These are phyloP conservation scores for Discostella stelligeroides DNA, from an alignment of 108 stramenopile genomes.

Conservation along the genomic window DNA sequence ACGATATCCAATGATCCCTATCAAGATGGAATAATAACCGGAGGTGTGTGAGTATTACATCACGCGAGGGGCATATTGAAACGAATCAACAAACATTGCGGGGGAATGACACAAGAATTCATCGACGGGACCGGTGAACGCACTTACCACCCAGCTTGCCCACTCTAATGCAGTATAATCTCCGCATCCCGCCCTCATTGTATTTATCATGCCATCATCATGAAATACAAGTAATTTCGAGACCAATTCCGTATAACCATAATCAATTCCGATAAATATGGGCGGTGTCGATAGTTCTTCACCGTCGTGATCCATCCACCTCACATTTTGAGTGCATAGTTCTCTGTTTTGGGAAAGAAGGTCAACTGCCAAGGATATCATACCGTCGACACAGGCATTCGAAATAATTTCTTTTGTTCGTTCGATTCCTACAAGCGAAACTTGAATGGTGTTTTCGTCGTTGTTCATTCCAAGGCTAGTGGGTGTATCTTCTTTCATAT, in stretches of 20 bases:
- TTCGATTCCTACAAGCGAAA: slow-evolving; percentile 10
- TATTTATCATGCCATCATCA: slow-evolving; percentile 16
- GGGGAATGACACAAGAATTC: background rate
- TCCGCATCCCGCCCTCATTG: slow-evolving; percentile 25
- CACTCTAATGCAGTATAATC: slow-evolving; percentile 37
- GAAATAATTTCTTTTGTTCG: slow-evolving; percentile 11
- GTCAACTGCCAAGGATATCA: slow-evolving; percentile 1
- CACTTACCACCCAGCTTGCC: slow-evolving; percentile 40
- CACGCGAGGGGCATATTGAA: slow-evolving; percentile 10
- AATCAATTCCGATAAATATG: slow-evolving; percentile 59
- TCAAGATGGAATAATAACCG: background rate
- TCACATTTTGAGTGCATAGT: slow-evolving; percentile 13
- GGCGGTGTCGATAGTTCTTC: slow-evolving; percentile 40
- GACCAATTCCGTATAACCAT: slow-evolving; percentile 47
- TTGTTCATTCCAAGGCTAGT: slow-evolving; percentile 20
- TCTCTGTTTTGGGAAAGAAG: slow-evolving; percentile 12
- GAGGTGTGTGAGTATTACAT: background rate
- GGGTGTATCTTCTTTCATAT: slow-evolving; percentile 4
- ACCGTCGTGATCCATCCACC: slow-evolving; percentile 42
- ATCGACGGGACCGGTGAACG: too few relatives aligned
- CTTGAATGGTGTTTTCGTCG: slow-evolving; percentile 10
- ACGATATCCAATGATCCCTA: slow-evolving; percentile 22
- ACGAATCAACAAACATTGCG: slow-evolving; percentile 4
- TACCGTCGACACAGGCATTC: slow-evolving; percentile 1
- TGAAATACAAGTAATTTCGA: slow-evolving; percentile 23